phyloP scores from a whole-genome alignment of 768 basidiomycete genomes.

The Mycena sanguinolenta region DNA sequence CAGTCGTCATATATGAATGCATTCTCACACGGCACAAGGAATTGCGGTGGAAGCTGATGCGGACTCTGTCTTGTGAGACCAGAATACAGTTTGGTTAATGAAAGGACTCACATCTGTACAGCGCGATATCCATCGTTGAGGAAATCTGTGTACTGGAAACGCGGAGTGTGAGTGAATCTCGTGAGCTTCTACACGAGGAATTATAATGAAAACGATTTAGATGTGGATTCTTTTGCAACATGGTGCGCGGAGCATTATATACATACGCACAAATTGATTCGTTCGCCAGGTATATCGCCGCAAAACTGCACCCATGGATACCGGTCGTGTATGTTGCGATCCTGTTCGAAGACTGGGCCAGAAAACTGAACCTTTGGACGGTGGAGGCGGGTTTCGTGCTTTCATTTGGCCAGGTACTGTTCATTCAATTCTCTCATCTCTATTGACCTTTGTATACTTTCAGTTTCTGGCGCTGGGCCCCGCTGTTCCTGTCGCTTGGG shows the following conservation, averaged over 20 bases:
- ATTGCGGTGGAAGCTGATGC: constrained; percentile 17
- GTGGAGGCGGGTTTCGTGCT: constrained; percentile 11
- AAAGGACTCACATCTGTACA: neutral
- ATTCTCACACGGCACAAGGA: constrained; percentile 8
- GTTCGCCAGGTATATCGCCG: constrained; percentile 13
- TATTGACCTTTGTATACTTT: neutral
- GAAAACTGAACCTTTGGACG: constrained; percentile 12
- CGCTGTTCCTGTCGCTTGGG: constrained; percentile 4
- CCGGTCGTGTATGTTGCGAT: constrained; percentile 4
- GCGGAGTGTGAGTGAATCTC: constrained; percentile 1
- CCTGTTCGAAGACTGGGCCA: constrained; percentile 12
- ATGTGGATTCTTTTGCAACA: constrained; percentile 14
- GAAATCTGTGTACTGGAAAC: constrained; percentile 11
- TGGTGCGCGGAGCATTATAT: neutral
- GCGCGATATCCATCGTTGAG: constrained; percentile 6
- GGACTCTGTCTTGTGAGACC: constrained; percentile 10
- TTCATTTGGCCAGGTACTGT: constrained; percentile 19
- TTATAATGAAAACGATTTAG: neutral
- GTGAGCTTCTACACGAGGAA: neutral
- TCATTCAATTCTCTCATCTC: neutral
- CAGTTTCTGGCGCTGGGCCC: constrained; percentile 20
- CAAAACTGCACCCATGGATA: constrained; percentile 23
- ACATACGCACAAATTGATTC: neutral
- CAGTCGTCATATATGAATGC: constrained; percentile 8
- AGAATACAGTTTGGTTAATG: no score